Base-by-base conservation (phyloP, 1,284 basidiomycete species). In the Fomitopsis palustris region DNA sequence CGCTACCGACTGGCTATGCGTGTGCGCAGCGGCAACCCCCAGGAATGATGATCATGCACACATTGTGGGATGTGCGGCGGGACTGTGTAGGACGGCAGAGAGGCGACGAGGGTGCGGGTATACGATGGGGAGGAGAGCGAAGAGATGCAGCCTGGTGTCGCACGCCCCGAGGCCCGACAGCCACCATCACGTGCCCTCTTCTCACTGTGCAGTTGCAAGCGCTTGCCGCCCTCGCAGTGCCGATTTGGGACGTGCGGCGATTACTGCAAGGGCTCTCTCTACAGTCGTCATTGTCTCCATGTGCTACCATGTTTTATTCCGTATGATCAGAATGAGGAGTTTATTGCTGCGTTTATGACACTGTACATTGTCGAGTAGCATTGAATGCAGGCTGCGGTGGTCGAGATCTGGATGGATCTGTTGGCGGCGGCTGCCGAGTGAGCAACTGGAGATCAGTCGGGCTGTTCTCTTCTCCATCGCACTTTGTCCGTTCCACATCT, bases 401-500 rank as follows among this genome's bases (percentile, higher is more conserved):
- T 21, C 4, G 21, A 27, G 25, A 52, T 52, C 49, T 52, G n/a
- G 49, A 52, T 52, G 33, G 17, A 35, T 52, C 49, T 52, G 49
- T 19, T 35, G 49, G 21, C 49, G 49, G 49, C 49, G n/a, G 17
- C 17, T 37, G 49, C 49, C 49, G 49, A 52, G 19, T 12, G 29
- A 21, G 31, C 31, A 8, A 52, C 29, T 33, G 49, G 49, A 51
- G 62, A 64, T 64, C 62, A 59, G 55, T 45, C 47, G 54, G 37
- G 59, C 58, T 61, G 43, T 53, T 53, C 45, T 39, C 43, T 16
- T 37, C 43, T 25, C 21, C 35, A 47, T 52, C 23, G 43, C 59
- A 49, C 59, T 63, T 63, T 58, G 63, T 64, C 63, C 57, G 61
- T 61, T 70, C 69, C 68, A 70, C 70, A 66, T 65, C 65, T 69